Conservation (phyloP, 345 rosid species). For the Acer campestre region DNA sequence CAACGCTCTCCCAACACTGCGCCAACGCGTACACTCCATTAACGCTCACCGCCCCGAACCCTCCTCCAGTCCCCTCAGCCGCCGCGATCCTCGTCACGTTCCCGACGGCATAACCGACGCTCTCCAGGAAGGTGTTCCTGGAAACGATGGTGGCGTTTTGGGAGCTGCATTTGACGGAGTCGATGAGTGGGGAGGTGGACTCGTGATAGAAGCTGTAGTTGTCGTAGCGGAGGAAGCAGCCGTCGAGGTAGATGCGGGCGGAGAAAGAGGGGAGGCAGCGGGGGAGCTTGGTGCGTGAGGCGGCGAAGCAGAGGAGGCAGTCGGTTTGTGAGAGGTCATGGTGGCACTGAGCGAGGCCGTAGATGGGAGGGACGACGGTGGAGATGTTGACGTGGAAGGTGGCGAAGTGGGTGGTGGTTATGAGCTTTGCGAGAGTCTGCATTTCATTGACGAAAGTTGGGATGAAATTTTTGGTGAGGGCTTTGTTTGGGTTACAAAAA, state of each 20-base stretch:
- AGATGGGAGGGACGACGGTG: slow-evolving; percentile 12
- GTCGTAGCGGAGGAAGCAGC: slow-evolving; percentile 69
- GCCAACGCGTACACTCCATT: slow-evolving; percentile 45
- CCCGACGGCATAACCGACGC: slow-evolving; percentile 33
- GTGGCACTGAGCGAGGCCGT: slow-evolving; percentile 60
- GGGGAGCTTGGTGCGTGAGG: slow-evolving; percentile 53
- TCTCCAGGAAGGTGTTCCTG: neutral
- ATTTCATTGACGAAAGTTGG: slow-evolving; percentile 51
- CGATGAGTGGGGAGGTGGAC: slow-evolving; percentile 32
- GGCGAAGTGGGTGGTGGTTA: slow-evolving; percentile 38
- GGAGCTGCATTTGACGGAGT: slow-evolving; percentile 36
- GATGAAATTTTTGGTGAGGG: slow-evolving; percentile 18
- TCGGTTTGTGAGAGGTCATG: slow-evolving; percentile 59
- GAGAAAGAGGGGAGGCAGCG: slow-evolving; percentile 57
- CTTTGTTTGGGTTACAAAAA: slow-evolving; percentile 32
- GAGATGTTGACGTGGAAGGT: slow-evolving; percentile 28
- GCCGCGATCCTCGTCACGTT: slow-evolving; percentile 38
- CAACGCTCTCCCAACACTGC: slow-evolving; percentile 55
- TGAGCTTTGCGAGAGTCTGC: slow-evolving; percentile 34
- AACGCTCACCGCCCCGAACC: slow-evolving; percentile 34
- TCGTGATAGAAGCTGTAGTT: slow-evolving; percentile 51
- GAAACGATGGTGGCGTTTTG: neutral
- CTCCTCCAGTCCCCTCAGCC: slow-evolving; percentile 17
- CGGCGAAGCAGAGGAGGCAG: slow-evolving; percentile 65
- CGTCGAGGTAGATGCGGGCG: slow-evolving; percentile 57